A percentile compares a stretch with the other conserved stretches of the same genome.
These are phyloP conservation scores for Pythium dissotocum DNA, from an alignment of 352 stramenopile genomes.

Conservation along the genomic window DNA sequence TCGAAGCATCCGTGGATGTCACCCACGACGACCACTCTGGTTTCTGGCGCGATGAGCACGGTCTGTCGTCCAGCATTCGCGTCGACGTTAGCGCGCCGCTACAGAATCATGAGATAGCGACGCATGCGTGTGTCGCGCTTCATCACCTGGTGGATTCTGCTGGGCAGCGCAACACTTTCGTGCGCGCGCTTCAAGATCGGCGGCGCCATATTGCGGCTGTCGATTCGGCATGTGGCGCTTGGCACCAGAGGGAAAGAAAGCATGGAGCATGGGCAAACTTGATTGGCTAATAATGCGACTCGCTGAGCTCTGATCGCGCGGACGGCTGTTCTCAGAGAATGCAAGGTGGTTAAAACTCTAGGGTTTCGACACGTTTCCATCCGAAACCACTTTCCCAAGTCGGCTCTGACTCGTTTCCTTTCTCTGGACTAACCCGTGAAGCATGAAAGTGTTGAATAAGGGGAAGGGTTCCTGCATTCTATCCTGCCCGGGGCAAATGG, in stretches of 20 bases:
- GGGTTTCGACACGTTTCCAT: background rate
- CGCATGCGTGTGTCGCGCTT: background rate
- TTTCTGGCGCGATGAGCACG: slow-evolving; percentile 10
- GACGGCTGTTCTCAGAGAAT: slow-evolving; percentile 17
- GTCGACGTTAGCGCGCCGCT: slow-evolving; percentile 6
- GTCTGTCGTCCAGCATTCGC: slow-evolving; percentile 3
- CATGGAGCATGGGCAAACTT: background rate
- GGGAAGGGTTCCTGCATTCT: background rate
- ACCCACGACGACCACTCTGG: slow-evolving; percentile 81
- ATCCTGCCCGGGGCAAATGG: background rate
- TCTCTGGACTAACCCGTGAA: background rate
- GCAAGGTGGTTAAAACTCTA: slow-evolving; percentile 4
- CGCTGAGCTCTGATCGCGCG: background rate
- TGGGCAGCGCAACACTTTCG: slow-evolving; percentile 49
- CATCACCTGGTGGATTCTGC: slow-evolving; percentile 42
- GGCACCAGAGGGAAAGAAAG: slow-evolving; percentile 8
- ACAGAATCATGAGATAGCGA: slow-evolving; percentile 18
- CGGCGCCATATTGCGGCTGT: background rate
- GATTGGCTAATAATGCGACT: slow-evolving; percentile 8
- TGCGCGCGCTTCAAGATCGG: slow-evolving; percentile 36
- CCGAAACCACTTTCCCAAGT: slow-evolving; percentile 1
- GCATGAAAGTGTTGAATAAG: slow-evolving; percentile 10
- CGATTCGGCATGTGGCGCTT: background rate
- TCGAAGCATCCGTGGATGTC: slow-evolving; percentile 92
- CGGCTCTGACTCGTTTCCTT: slow-evolving; percentile 6